Evolutionary conservation across 805 yeast species (phyloP), one percentile per base, ranked within the genome.

Genomic region (Pichia ethanolica): DNA sequence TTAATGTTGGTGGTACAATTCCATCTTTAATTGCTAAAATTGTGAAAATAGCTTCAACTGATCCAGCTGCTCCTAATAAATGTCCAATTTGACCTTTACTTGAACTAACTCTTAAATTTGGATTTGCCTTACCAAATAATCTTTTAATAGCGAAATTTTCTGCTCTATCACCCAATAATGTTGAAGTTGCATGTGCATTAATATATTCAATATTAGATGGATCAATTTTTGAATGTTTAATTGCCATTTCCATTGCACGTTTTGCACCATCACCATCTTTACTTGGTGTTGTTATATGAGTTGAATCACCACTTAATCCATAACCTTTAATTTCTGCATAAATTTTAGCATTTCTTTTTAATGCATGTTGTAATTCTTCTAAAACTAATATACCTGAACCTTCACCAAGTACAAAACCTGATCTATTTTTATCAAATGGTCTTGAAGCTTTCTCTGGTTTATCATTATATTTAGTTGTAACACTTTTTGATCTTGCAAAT

Each of bases 161-260:
- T 0, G 96, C 93, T 20, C 80, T 68, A 61, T 93, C 99, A 5
- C 99, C 99, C 4, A 90, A 68, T 7, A 72, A 69, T 0, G 99
- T 93, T 0, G 96, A 87, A 0, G 99, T 93, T 0, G 99, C 99
- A 66, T 93, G 99, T 2, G 99, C 97, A 66, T 95, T 93, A 44
- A 93, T 73, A 60, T 89, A 93, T 42, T 77, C 89, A 20, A 91
- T 72, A 1, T 77, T 71, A 4, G 59, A 42, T 0, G 81, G 73
- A 1, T 63, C 61, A 2, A 83, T 50, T 0, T 71, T 71, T 0
- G 83, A 82, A 14, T 71, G 68, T 28, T 68, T 62, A 28, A 90
- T 54, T 0, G 98, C 96, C 75, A 78, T 76, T 44, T 72, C 67
- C 95, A 93, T 93, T 3, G 97, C 83, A 53, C 86, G 70, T 52